Evolutionary conservation across 2,329 filamentous ascomycete genomes (phyloP), one percentile per base, ranked within the genome.

Genomic region (Plenodomus tracheiphilus): DNA sequence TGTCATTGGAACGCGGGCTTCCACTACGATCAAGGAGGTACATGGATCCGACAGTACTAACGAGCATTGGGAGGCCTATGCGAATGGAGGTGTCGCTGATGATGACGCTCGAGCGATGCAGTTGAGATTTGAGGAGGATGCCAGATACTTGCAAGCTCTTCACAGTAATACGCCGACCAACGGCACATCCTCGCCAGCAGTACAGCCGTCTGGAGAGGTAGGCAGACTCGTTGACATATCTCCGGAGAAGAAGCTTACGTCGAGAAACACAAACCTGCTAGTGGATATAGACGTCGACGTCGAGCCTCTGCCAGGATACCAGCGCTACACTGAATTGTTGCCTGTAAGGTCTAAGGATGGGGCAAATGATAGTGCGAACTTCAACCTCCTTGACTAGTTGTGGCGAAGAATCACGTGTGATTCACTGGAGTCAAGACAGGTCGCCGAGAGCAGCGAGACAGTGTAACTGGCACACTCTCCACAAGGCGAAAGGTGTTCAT

Each of bases 81-180:
- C 49, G 15, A 43, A 41, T 18, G 53, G 49, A 11, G 50, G 56
- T 40, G 46, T 36, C 3, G 42, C 54, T 32, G 47, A 19, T 19
- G 64, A 70, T 13, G 66, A 71, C 20, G 55, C 46, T 19, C 46
- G 51, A 21, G 20, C 50, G 10, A 16, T 52, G 5, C 40, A 55
- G 34, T 56, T 57, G 46, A 46, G 43, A 19, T 51, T 34, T 17
- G 51, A 61, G 8, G 39, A 57, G 15, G 43, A 62, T n/a, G 49
- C 49, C 0, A 51, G 51, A 7, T 61, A 56, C 17, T 32, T 39
- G 2, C 49, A 46, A 16, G 10, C 17, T 2, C 39, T 53, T n/a
- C 47, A 49, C 11, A 47, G 50, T 21, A 4, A 4, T 15, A 32
- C 28, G 13, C 28, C 28, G 28, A 15, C 28, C 7, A 32, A 32